These are phyloP conservation scores for Magnaporthiopsis poae DNA, from an alignment of 2,329 filamentous ascomycete genomes.

Conservation along the genomic window DNA sequence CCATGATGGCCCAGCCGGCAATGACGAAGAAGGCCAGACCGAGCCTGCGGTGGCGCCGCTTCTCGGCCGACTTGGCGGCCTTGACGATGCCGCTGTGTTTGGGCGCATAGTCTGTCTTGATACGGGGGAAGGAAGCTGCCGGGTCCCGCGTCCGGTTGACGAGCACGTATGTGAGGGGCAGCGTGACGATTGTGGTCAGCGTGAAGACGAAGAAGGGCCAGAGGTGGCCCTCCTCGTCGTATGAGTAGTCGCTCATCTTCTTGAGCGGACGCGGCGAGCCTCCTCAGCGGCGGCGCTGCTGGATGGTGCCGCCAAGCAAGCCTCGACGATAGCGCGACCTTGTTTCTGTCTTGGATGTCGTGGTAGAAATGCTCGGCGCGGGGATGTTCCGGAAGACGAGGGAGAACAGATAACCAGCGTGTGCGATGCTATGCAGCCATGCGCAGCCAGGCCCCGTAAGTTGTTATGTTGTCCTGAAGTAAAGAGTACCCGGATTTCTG, in stretches of 20 bases:
- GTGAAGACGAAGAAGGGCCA: slow-evolving; percentile 98
- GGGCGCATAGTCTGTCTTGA: slow-evolving; percentile 71
- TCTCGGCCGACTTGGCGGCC: slow-evolving; percentile 71
- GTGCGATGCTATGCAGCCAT: background rate
- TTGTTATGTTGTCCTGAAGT: background rate
- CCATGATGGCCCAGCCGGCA: slow-evolving; percentile 73
- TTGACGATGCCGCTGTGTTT: slow-evolving; percentile 77
- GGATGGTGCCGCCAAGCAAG: background rate
- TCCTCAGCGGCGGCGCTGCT: background rate
- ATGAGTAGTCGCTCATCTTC: slow-evolving; percentile 91
- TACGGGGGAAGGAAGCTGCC: slow-evolving; percentile 70
- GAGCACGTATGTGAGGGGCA: slow-evolving; percentile 82
- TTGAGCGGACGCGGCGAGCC: slow-evolving; percentile 2
- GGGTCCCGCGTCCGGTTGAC: slow-evolving; percentile 68
- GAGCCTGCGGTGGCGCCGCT: slow-evolving; percentile 77
- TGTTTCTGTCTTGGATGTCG: background rate
- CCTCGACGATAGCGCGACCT: background rate
- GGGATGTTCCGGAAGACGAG: background rate
- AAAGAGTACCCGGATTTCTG: background rate
- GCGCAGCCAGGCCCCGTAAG: background rate
- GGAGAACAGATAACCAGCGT: background rate
- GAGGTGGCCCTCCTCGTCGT: slow-evolving; percentile 96
- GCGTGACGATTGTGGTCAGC: slow-evolving; percentile 72
- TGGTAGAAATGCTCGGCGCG: background rate
- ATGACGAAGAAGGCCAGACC: slow-evolving; percentile 73